Base-by-base conservation (phyloP, 225 moss, liverwort and hornwort genomes). In the Climacium dendroides region DNA sequence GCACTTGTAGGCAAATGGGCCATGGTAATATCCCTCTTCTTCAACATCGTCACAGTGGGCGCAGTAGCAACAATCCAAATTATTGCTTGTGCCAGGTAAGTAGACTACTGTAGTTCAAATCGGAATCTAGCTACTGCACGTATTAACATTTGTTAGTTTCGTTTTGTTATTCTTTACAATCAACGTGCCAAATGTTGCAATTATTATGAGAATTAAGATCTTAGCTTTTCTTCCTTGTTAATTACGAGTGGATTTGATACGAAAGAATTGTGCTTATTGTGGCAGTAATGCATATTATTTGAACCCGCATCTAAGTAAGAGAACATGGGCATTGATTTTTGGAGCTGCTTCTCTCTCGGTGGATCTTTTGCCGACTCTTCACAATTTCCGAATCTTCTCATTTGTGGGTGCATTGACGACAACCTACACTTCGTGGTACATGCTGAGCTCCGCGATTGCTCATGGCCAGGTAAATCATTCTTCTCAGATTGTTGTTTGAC, bases 31-130 rank as follows among this genome's bases (percentile, higher is more conserved):
- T 94, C 95, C 50, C 91, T 97, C 62, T 96, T 96, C 87, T 96
- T 97, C 82, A 97, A 97, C 90, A 78, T 96, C 48, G 88, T 97
- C 80, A 95, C 97, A 0, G 93, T 97, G 78, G 94, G 95, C 13
- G 95, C 96, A 3, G 94, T 97, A 3, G 92, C 95, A 22, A 92
- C 94, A 9, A 88, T 97, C 64, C 97, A 97, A 85, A 95, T 97
- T 87, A 93, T 95, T 80, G 97, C 97, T 52, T 97, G 97, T 81
- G 97, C 97, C 39, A 97, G 97, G 97, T 96, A 47, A 57, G 37
- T 37, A 34, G 17, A 19, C 8, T 5, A 19, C 17, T 13, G 10
- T 7, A 19, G 39, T 39, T 55, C 37, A 39, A 57, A 57, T 39
- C 16, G 28, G 39, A 58, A 57, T 28, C 18, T 39, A 4, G 39